Percentiles rank a stretch among this genome's conserved stretches.
These are phyloP conservation scores for Colletotrichum liaoningense DNA, from an alignment of 2,329 filamentous ascomycete genomes.

Conservation along the genomic window DNA sequence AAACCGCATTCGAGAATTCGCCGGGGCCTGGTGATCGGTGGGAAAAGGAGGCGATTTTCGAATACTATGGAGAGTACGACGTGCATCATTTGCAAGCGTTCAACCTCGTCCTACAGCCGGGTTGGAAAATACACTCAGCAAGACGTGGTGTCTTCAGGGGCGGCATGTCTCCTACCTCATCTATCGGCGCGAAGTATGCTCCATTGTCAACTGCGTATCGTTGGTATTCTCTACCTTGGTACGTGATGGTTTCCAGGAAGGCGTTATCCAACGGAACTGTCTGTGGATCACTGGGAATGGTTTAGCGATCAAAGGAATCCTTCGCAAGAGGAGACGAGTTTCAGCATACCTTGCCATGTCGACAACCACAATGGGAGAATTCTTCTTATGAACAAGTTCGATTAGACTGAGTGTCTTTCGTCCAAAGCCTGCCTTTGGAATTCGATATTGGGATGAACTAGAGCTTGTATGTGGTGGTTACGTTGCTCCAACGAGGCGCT, in stretches of 20 bases:
- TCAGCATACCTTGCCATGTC: conserved; percentile 33
- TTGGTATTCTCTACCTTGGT: conserved; percentile 75
- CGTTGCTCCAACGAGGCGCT: conserved; percentile 1
- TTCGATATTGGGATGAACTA: background rate
- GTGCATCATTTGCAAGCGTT: conserved; percentile 74
- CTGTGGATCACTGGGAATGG: conserved; percentile 54
- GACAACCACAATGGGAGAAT: background rate
- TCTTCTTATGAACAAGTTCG: background rate
- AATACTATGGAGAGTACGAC: conserved; percentile 72
- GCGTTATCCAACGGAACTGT: conserved; percentile 67
- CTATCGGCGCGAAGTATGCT: conserved; percentile 76
- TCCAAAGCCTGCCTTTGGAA: background rate
- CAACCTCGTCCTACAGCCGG: conserved; percentile 70
- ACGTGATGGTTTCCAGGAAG: conserved; percentile 68
- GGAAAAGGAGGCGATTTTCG: conserved; percentile 75
- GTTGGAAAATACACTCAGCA: conserved; percentile 5
- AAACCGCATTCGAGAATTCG: conserved; percentile 79
- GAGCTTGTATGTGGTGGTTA: conserved; percentile 1
- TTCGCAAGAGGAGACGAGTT: background rate
- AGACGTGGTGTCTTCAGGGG: background rate
- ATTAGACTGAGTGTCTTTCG: background rate
- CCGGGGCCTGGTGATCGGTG: conserved; percentile 67
- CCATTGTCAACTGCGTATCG: conserved; percentile 72
- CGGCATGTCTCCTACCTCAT: conserved; percentile 67
- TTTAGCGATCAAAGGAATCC: conserved; percentile 38